These are phyloP conservation scores for Entomortierella beljakovae DNA, from an alignment of 192 early-diverging fungal genomes.

Conservation along the genomic window DNA sequence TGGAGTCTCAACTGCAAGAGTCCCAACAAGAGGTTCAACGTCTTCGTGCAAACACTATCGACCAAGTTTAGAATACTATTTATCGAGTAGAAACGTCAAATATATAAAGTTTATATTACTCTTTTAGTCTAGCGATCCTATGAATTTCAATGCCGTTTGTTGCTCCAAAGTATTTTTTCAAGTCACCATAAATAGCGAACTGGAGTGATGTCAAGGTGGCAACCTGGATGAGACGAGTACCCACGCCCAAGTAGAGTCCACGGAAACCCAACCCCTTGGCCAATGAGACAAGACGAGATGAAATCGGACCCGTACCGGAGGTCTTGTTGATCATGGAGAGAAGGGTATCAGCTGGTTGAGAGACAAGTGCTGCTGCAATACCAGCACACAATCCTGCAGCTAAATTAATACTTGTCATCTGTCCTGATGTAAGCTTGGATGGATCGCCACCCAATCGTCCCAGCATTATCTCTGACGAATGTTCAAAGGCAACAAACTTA, in stretches of 20 bases:
- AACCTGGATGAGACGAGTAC: conserved; percentile 72
- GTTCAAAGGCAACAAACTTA: conserved; percentile 80
- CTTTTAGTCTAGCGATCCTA: not conserved
- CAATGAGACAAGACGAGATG: conserved; percentile 57
- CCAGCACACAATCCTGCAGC: conserved; percentile 76
- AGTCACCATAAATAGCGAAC: conserved; percentile 71
- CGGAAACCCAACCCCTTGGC: conserved; percentile 61
- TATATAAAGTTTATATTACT: too few relatives aligned
- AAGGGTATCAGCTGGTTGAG: conserved; percentile 73
- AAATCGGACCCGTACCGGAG: conserved; percentile 64
- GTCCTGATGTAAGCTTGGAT: conserved; percentile 55
- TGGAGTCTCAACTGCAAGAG: conserved; percentile 29
- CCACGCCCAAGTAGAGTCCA: conserved; percentile 69
- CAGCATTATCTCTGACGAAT: conserved; percentile 60
- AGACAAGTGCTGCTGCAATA: conserved; percentile 71
- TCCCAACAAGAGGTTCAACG: conserved; percentile 32
- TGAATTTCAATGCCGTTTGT: conserved; percentile 55
- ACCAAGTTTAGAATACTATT: conserved; percentile 20
- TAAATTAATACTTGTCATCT: conserved; percentile 64
- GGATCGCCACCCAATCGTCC: conserved; percentile 54
- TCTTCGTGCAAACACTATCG: conserved; percentile 29
- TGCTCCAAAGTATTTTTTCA: conserved; percentile 66
- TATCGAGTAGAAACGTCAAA: too few relatives aligned
- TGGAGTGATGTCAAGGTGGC: conserved; percentile 69
- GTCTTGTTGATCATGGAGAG: conserved; percentile 78